phyloP scores from a whole-genome alignment of 2,329 filamentous ascomycete species.

The Sporothrix mexicana region DNA sequence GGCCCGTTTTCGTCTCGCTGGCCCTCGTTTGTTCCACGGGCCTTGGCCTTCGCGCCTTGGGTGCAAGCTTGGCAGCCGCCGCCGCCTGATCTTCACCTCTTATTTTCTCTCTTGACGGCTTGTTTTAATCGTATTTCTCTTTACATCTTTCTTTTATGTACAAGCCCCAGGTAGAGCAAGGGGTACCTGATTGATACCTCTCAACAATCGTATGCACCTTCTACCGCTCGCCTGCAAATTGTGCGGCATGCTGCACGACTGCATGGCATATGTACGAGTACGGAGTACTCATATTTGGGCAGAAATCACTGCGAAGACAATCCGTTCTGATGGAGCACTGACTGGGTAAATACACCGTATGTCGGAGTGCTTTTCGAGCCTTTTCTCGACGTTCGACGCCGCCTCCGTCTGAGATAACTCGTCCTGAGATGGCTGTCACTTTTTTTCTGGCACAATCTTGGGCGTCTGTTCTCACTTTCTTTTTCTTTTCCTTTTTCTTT shows the following conservation, averaged over 20 bases:
- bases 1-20: background rate
- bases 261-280: background rate
- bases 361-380: background rate
- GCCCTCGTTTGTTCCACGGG: background rate
- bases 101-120: background rate
- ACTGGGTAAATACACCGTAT: background rate
- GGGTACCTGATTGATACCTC: too few relatives aligned
- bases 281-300: too few relatives aligned
- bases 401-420: background rate
- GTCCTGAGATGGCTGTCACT: too few relatives aligned
- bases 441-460: too few relatives aligned
- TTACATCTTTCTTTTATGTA: background rate
- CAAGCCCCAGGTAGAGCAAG: too few relatives aligned
- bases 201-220: too few relatives aligned
- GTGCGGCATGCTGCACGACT: background rate
- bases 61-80: constrained; percentile 24
- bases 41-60: constrained; percentile 18
- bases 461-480: background rate
- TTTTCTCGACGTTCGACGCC: background rate
- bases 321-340: too few relatives aligned
- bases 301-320: too few relatives aligned
- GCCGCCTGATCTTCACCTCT: background rate
- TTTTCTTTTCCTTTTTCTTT: background rate
- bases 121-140: too few relatives aligned
- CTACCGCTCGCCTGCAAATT: too few relatives aligned